These are phyloP conservation scores for Paracamarosporium sp. DNA, from an alignment of 2,329 filamentous ascomycete species.

Conservation along the genomic window DNA sequence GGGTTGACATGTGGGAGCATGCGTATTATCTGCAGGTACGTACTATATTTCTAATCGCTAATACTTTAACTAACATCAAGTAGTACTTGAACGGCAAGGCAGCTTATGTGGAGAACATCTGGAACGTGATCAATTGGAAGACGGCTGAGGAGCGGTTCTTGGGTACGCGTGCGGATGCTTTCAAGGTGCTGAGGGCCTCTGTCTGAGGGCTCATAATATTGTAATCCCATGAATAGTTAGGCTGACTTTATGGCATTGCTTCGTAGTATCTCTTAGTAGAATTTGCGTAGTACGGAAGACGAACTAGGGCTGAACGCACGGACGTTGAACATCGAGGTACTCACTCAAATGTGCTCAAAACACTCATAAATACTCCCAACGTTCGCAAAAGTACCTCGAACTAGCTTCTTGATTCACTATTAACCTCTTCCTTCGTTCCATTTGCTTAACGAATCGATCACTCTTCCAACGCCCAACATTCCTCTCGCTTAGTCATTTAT, in stretches of 20 bases:
- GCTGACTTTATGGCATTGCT: neutral
- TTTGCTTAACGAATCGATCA: neutral
- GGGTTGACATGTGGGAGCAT: constrained; percentile 93
- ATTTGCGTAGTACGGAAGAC: constrained; percentile 27
- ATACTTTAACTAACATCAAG: constrained; percentile 2
- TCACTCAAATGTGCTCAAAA: constrained; percentile 47
- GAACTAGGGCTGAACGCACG: constrained; percentile 15
- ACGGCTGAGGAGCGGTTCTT: constrained; percentile 69
- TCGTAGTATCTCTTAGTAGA: neutral
- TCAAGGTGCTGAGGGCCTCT: constrained; percentile 46
- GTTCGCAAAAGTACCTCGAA: neutral
- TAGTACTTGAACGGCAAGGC: constrained; percentile 79
- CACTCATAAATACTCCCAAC: constrained; percentile 34
- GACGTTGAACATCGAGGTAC: constrained; percentile 32
- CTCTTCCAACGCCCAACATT: neutral
- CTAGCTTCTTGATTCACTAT: neutral
- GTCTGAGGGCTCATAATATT: constrained; percentile 18
- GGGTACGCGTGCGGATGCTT: constrained; percentile 50
- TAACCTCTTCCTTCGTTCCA: neutral
- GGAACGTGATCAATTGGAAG: constrained; percentile 81
- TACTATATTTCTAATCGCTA: neutral
- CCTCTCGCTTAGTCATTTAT: neutral
- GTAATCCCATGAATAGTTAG: neutral
- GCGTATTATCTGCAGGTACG: constrained; percentile 82
- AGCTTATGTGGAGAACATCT: constrained; percentile 77